Conservation (phyloP, 2,329 filamentous ascomycete genomes). For the Pseudophaeomoniella oleicola region DNA sequence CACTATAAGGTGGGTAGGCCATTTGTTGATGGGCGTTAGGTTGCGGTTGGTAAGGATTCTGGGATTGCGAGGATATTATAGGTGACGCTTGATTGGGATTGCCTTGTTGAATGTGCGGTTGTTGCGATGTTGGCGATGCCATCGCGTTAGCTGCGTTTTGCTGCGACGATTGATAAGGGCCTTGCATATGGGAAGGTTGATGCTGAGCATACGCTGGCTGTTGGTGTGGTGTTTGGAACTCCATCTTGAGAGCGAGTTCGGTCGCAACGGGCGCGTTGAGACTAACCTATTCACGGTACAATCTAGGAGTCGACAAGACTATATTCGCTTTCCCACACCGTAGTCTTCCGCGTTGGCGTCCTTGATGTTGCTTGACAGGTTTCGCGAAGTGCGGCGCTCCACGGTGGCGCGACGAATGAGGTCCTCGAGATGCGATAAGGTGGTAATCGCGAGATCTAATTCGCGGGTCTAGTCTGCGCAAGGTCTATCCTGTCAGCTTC, state of each 20-base stretch:
- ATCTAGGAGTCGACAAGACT: neutral
- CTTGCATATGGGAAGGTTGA: constrained; percentile 39
- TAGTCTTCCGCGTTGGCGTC: neutral
- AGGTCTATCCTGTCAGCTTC: constrained; percentile 25
- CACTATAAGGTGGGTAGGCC: constrained; percentile 71
- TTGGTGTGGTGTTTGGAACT: constrained; percentile 61
- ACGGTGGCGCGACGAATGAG: neutral
- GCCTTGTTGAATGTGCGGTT: constrained; percentile 46
- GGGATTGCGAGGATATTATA: constrained; percentile 59
- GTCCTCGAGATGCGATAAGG: neutral
- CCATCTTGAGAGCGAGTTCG: constrained; percentile 35
- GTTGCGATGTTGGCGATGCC: constrained; percentile 58
- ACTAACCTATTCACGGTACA: neutral
- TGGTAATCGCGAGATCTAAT: constrained; percentile 18
- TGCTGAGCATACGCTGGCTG: constrained; percentile 45
- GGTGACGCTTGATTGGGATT: constrained; percentile 58
- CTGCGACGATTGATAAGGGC: constrained; percentile 49
- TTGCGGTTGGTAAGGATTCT: constrained; percentile 48
- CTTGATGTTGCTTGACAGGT: neutral
- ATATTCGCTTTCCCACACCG: neutral
- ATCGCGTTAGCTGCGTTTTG: constrained; percentile 39
- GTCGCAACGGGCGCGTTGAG: neutral
- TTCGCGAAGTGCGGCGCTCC: neutral
- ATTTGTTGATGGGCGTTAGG: constrained; percentile 55
- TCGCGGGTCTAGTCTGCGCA: constrained; percentile 25